Evolutionary conservation across 305 asterid species (phyloP), one percentile per base, ranked within the genome.

Genomic region (Solanum chacoense): DNA sequence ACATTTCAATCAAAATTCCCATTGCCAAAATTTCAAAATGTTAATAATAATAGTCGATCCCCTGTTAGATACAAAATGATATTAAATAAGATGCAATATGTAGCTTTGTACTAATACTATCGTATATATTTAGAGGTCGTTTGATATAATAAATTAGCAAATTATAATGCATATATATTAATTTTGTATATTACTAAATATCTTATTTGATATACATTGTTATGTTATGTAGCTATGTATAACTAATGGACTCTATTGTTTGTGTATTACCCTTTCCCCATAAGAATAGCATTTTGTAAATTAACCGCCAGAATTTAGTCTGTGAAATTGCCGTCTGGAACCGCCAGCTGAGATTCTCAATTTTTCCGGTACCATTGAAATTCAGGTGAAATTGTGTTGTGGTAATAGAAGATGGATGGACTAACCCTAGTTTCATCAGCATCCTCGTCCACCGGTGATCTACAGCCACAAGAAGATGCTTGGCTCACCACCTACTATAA

Each of bases 181-280:
- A 2, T 14, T 50, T 14, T 45, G 0, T 50, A 18, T 42, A 42
- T 42, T 50, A 45, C 0, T 42, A 42, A 14, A 50, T 1, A 18
- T 50, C n/a, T 50, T 50, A 0, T 1, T 50, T 50, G 4, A 0
- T 1, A 18, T 18, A 7, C 0, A 0, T 40, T 35, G 4, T 11
- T 40, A 40, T 11, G 14, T 11, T 11, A 11, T 11, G 45, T 38
- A 11, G 45, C 1, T 11, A 40, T 40, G 50, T 40, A 40, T 40
- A 36, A 36, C 1, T 36, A 36, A 36, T 36, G 38, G 11, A 36
- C 50, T 40, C 16, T 40, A 40, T 40, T 11, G 45, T 38, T 38
- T 38, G 50, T 38, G 50, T 11, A 1, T 11, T 40, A 40, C 35
- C 85, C 85, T 38, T 36, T 6, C 50, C 32, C 83, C 32, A 14